Evolutionary conservation across 805 yeast species (phyloP).

Genomic region (Nakazawaea molendinolei): DNA sequence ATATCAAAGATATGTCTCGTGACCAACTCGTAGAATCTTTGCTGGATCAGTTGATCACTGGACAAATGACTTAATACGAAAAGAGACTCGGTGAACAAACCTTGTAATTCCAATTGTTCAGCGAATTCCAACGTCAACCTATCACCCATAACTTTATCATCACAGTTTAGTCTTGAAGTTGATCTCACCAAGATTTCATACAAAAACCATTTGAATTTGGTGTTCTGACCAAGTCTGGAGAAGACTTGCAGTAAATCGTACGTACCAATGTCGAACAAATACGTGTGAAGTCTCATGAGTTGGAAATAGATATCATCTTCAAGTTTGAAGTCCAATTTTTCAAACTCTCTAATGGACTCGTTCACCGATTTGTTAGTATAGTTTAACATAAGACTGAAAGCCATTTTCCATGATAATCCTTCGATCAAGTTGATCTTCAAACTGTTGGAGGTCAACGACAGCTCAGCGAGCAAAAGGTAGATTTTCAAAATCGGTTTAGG

Average conservation of each 20-base stretch:
- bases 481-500: constrained; percentile 52
- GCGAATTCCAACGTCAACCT: constrained; percentile 31
- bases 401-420: constrained; percentile 60
- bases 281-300: constrained; percentile 24
- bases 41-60: constrained; percentile 29
- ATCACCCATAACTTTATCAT: constrained; percentile 15
- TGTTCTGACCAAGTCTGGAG: constrained; percentile 2
- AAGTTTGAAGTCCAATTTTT: constrained; percentile 4
- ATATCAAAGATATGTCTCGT: constrained; percentile 9
- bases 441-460: constrained; percentile 23
- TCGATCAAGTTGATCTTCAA: constrained; percentile 29
- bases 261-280: constrained; percentile 13
- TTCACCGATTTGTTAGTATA: constrained; percentile 22
- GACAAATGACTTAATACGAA: constrained; percentile 54
- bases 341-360: constrained; percentile 13
- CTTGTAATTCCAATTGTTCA: constrained; percentile 39
- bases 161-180: constrained; percentile 13
- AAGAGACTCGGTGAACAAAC: constrained; percentile 51
- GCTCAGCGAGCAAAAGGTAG: constrained; percentile 59
- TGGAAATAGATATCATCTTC: constrained; percentile 18
- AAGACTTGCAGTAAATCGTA: constrained; percentile 7
- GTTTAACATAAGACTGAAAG: constrained; percentile 51
- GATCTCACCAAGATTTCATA: constrained; percentile 14
- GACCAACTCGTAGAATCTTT: constrained; percentile 2
- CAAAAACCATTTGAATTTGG: constrained; percentile 13